Evolutionary conservation across 164 flowering plant species (phyloP).

Genomic region (Magnolia sinica): DNA sequence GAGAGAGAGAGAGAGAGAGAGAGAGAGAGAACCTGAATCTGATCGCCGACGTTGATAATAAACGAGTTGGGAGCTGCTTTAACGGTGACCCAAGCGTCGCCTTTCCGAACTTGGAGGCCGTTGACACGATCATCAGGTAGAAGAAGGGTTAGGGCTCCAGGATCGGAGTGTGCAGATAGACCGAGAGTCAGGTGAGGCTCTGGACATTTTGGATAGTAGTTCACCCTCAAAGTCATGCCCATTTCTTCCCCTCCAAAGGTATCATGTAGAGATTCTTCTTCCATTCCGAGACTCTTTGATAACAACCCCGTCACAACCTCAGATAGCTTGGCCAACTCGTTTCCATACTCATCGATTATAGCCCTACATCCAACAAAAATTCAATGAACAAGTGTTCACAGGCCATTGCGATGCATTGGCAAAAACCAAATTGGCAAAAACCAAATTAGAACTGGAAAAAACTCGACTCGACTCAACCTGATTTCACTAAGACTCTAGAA

Average conservation of each 20-base stretch:
- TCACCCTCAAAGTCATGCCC: constrained; percentile 68
- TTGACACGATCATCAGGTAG: constrained; percentile 32
- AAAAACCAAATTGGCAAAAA: background rate
- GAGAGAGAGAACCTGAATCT: constrained; percentile 46
- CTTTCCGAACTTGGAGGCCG: constrained; percentile 20
- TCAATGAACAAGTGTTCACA: constrained; percentile 41
- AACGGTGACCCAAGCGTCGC: constrained; percentile 16
- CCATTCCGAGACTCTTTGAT: constrained; percentile 57
- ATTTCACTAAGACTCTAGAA: too few relatives aligned
- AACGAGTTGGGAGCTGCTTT: constrained; percentile 14
- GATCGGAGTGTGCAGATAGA: constrained; percentile 28
- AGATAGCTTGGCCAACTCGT: constrained; percentile 41
- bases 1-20: constrained; percentile 3
- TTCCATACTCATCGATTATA: constrained; percentile 53
- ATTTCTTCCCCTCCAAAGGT: constrained; percentile 68
- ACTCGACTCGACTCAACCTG: too few relatives aligned
- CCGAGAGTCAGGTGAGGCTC: constrained; percentile 26
- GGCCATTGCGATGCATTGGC: constrained; percentile 40
- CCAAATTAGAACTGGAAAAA: too few relatives aligned
- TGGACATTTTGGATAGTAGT: constrained; percentile 31
- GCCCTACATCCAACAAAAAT: constrained; percentile 49
- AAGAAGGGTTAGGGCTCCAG: constrained; percentile 25
- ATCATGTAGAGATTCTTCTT: constrained; percentile 39
- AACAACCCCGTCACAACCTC: constrained; percentile 63
- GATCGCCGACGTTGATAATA: constrained; percentile 33